Evolutionary conservation across 306 rosid species (phyloP).

Genomic region (Rosa multiflora): DNA sequence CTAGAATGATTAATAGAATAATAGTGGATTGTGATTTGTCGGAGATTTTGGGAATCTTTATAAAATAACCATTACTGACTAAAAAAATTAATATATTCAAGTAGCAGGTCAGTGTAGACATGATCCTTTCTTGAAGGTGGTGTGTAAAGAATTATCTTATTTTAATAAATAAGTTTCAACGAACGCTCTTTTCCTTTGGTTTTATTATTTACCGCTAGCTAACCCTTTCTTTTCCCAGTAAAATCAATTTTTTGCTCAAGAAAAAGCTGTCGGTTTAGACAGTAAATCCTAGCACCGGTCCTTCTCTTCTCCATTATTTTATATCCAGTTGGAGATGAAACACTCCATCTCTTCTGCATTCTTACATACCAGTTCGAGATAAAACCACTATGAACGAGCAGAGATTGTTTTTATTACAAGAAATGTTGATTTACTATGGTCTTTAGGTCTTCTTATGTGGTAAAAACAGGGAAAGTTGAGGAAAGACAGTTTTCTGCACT

Average conservation of each 20-base stretch:
- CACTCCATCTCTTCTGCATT: not conserved
- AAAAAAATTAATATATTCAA: not conserved
- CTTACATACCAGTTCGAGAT: not conserved
- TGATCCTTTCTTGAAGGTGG: not conserved
- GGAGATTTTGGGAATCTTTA: slow-evolving; percentile 1
- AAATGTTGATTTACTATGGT: not conserved
- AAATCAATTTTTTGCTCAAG: not conserved
- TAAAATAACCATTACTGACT: not conserved
- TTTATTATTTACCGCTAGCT: not conserved
- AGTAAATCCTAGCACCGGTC: not conserved
- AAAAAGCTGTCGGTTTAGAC: not conserved
- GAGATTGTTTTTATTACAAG: not conserved
- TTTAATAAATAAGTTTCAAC: not conserved
- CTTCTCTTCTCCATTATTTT: not conserved
- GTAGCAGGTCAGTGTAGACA: not conserved
- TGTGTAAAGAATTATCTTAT: not conserved
- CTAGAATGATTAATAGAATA: not conserved
- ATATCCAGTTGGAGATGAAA: not conserved
- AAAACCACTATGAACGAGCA: not conserved
- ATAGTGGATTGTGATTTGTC: too few relatives aligned
- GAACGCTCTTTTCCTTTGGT: not conserved
- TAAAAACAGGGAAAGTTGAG: not conserved
- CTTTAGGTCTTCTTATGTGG: not conserved
- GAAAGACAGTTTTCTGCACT: not conserved
- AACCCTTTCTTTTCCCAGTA: not conserved